Evolutionary conservation across 2,329 filamentous ascomycete genomes (phyloP), one percentile per base, ranked within the genome.

Genomic region (Hymenoscyphus scutula): DNA sequence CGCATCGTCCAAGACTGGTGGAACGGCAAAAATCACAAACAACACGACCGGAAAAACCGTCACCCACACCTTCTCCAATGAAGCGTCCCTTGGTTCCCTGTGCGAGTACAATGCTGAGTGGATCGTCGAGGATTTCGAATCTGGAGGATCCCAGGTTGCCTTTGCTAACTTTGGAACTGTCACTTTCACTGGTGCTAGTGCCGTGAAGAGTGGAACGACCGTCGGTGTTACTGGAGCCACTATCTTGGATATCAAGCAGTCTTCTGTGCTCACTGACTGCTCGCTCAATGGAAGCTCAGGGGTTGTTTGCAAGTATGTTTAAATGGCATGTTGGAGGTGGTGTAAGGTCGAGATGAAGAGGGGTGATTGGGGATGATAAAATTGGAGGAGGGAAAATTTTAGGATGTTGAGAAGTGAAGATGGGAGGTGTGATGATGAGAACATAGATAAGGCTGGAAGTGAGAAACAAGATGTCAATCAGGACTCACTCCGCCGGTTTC

Each of bases 91-190:
- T 6, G 70, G 73, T 5, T 67, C 71, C 10, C 74, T 82, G 13
- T 78, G 75, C 58, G 78, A 79, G 41, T 73, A 76, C 59, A 81
- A 81, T 58, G 80, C 78, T 1, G 80, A 82, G 60, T 82, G 80
- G 79, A 81, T 82, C 56, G 77, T 81, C 10, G 79, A 81, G 69
- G 79, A 82, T 62, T 82, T 81, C 66, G 75, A 78, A 67, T 73
- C 78, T 63, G 59, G 23, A 56, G 15, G 54, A 58, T 48, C 66
- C 66, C 51, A 59, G 56, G 76, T 82, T 2, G 74, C 78, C 0
- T 73, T 83, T 59, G 77, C 76, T 45, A 72, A 81, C 67, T 82
- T 82, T 63, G 76, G 76, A 38, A 75, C 71, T 7, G 75, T 83
- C 8, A 75, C 73, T 15, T 83, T 82, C 69, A 76, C 75, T 2